Evolutionary conservation across 73 alveolate genomes (phyloP), one percentile per base, ranked within the genome.

Genomic region (Stentor roeselii): DNA sequence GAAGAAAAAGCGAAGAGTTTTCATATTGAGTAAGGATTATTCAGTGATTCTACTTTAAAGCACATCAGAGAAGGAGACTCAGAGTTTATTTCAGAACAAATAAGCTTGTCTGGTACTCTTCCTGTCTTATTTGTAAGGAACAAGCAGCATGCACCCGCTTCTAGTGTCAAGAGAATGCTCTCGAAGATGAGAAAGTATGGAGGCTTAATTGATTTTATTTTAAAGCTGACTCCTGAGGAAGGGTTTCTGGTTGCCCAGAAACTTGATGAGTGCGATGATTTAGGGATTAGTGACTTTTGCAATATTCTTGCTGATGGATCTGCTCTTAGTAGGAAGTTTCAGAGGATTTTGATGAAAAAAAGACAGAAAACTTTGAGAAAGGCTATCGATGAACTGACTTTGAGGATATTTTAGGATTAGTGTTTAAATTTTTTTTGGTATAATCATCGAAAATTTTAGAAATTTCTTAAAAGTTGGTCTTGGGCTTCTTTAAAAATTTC

Each of bases 11-110:
- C 34, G 21, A 67, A 34, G 14, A 21, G 21, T 50, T 6, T 21
- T 50, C 6, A 50, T 11, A 6, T 50, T 11, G 37, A 67, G 42
- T 67, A 21, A 67, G 50, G 41, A 1, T 21, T 27, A 67, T 27
- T n/a, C 34, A 32, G 37, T 11, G 80, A n/a, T 11, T 27, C 21
- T 27, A 32, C 34, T n/a, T 0, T 67, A 30, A 40, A 67, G 34
- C 21, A 67, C 34, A 67, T 67, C 34, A 30, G 50, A 32, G 80
- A 36, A 30, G 80, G 80, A 67, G 80, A 67, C 34, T 21, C 80
- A 67, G 80, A 67, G 42, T 67, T 67, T 30, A 67, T 67, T 34
- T 30, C 14, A 27, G 80, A 67, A 34, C 41, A 15, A 27, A 1
- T 67, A 30, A 40, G 34, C 21, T 14, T 15, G 11, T n/a, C 14